Conservation (phyloP, 2,329 filamentous ascomycete species). For the Fusarium sp. region DNA sequence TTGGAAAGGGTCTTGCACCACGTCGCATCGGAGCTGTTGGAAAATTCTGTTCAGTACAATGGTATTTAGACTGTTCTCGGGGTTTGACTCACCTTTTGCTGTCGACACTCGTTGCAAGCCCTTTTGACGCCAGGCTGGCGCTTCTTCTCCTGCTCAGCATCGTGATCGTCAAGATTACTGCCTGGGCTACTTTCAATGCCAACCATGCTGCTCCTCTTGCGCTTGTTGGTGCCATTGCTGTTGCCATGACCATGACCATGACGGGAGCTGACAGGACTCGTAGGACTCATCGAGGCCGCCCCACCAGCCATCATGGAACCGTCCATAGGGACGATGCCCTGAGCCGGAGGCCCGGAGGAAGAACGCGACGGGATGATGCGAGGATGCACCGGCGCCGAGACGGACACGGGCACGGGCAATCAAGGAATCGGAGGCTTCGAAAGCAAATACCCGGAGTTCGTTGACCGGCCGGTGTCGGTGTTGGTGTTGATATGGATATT, state of each 20-base stretch:
- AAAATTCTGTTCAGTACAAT: conserved; percentile 12
- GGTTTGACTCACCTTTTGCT: conserved; percentile 76
- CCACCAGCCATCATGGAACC: conserved; percentile 57
- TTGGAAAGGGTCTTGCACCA: conserved; percentile 81
- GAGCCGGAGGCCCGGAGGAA: conserved; percentile 30
- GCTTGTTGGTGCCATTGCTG: conserved; percentile 58
- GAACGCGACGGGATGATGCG: conserved; percentile 9
- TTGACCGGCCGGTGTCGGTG: conserved; percentile 43
- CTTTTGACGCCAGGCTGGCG: conserved; percentile 77
- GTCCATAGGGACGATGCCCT: conserved; percentile 53
- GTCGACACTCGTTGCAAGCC: conserved; percentile 85
- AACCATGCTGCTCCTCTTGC: conserved; percentile 65
- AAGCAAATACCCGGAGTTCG: conserved; percentile 16
- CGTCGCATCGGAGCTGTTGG: conserved; percentile 80
- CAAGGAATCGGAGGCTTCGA: conserved; percentile 12
- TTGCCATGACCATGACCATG: conserved; percentile 55
- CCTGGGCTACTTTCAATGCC: conserved; percentile 69
- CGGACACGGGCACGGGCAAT: conserved; percentile 20
- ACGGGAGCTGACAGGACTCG: conserved; percentile 64
- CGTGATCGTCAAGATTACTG: conserved; percentile 60
- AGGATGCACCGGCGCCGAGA: conserved; percentile 24
- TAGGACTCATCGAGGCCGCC: conserved; percentile 63
- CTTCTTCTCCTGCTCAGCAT: conserved; percentile 70
- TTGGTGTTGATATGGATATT: conserved; percentile 39
- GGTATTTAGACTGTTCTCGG: background rate